phyloP scores from a whole-genome alignment of 495 filamentous ascomycete genomes.

The Penicillium maclennaniae region DNA sequence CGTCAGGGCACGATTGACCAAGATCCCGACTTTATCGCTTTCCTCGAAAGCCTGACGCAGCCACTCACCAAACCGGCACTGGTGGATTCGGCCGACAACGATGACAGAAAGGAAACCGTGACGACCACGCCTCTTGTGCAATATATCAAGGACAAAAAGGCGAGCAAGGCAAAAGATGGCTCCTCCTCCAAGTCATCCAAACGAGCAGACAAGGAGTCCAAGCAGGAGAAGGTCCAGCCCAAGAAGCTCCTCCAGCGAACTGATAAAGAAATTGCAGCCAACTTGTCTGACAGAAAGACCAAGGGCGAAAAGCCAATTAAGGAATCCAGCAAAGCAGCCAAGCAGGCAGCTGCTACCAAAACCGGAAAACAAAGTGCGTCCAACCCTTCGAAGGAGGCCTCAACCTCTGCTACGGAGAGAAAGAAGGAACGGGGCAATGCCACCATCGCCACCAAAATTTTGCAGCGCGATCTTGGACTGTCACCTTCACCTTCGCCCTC shows the following conservation, averaged over 20 bases:
- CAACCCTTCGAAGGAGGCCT: conserved; percentile 31
- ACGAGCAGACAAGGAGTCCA: conserved; percentile 57
- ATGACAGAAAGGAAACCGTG: conserved; percentile 58
- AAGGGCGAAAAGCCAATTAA: conserved; percentile 61
- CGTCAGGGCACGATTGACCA: conserved; percentile 94
- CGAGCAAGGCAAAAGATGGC: conserved; percentile 73
- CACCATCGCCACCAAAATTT: conserved; percentile 73
- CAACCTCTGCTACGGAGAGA: conserved; percentile 40
- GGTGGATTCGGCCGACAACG: conserved; percentile 50
- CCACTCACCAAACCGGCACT: conserved; percentile 55
- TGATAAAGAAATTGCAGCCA: conserved; percentile 41
- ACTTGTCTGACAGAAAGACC: conserved; percentile 44
- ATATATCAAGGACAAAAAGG: conserved; percentile 85
- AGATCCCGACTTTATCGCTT: conserved; percentile 90
- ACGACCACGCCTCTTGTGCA: conserved; percentile 87
- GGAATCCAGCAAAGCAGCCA: conserved; percentile 77
- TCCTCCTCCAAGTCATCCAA: conserved; percentile 52
- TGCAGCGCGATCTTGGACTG: conserved; percentile 89
- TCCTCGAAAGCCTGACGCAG: conserved; percentile 81
- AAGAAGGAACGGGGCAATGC: conserved; percentile 67
- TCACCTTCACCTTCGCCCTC: conserved; percentile 51
- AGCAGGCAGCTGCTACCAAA: conserved; percentile 50
- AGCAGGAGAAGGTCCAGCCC: conserved; percentile 51
- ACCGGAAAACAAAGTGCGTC: conserved; percentile 24
- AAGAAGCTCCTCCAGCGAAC: conserved; percentile 44